Evolutionary conservation across 2,329 filamentous ascomycete genomes (phyloP), one percentile per base, ranked within the genome.

Genomic region (Fusarium zealandicum): DNA sequence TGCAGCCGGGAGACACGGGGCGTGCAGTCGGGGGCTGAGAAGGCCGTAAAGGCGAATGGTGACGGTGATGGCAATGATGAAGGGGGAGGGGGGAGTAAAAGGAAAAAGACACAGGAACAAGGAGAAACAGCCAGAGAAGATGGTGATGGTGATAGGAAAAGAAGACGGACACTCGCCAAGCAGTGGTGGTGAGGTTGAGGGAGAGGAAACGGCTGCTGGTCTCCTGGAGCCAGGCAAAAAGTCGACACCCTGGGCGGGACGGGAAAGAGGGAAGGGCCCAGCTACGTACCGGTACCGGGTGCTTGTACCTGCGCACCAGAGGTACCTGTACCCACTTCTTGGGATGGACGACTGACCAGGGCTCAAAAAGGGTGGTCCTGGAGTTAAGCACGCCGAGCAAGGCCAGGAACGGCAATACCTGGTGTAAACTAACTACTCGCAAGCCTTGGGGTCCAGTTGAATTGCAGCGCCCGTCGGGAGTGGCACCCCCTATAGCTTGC

Each of bases 31-130:
- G 60, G 59, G 61, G 64, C 63, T 63, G 57, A 64, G 57, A 55
- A 51, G 54, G 55, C 49, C 55, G 55, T 51, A 65, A 52, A 54
- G 65, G 59, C 56, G 53, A 61, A 67, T 45, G 55, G 56, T 55
- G 61, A 63, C 65, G 66, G 57, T 68, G 66, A 70, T 68, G 68
- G 65, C 61, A 67, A 67, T 59, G 61, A 63, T 52, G 54, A 60
- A 52, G 52, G 53, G 53, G 54, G 57, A 51, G 51, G 56, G 49
- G 51, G 48, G 61, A 56, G 53, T 54, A 62, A 64, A 63, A 59
- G 36, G 42, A 59, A 65, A 67, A 66, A 57, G 57, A 68, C 45
- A 67, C 64, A 63, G 63, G 58, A 66, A 68, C 58, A 60, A 70
- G 61, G 60, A 67, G 63, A 63, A 55, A 63, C 50, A 61, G 58